A percentile compares a stretch with the other conserved stretches of the same genome.
Conservation (phyloP, 768 basidiomycete genomes). For the Cytidiella melzeri region DNA sequence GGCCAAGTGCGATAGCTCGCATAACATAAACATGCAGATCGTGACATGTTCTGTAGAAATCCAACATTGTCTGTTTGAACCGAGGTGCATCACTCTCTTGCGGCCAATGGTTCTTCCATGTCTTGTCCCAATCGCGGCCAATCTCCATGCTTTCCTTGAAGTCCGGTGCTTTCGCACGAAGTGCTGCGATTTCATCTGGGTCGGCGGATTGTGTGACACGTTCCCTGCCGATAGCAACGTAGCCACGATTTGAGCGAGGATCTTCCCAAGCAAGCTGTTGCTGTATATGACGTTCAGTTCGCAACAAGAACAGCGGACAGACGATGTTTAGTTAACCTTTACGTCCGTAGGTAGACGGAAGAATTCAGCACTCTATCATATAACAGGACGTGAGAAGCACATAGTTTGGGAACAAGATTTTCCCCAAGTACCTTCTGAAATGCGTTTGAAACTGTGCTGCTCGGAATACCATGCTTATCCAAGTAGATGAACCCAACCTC, state of each 20-base stretch:
- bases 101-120: constrained; percentile 81
- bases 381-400: background rate
- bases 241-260: constrained; percentile 81
- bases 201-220: constrained; percentile 72
- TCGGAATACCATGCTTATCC: constrained; percentile 62
- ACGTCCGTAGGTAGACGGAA: constrained; percentile 56
- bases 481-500: constrained; percentile 80
- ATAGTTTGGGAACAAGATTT: background rate
- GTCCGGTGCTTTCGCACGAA: constrained; percentile 75
- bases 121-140: constrained; percentile 74
- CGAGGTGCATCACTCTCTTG: constrained; percentile 50
- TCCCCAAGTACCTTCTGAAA: constrained; percentile 52
- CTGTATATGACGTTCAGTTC: constrained; percentile 35
- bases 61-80: constrained; percentile 69
- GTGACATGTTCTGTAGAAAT: constrained; percentile 77
- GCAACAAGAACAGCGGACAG: background rate
- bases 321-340: constrained; percentile 38
- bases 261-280: constrained; percentile 73
- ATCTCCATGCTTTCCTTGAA: constrained; percentile 88
- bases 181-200: constrained; percentile 61
- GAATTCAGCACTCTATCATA: constrained; percentile 64
- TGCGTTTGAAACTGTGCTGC: constrained; percentile 46
- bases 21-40: constrained; percentile 70
- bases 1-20: constrained; percentile 80
- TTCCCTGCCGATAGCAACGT: constrained; percentile 76